Conservation (phyloP, 495 filamentous ascomycete genomes). For the Neurospora intermedia region DNA sequence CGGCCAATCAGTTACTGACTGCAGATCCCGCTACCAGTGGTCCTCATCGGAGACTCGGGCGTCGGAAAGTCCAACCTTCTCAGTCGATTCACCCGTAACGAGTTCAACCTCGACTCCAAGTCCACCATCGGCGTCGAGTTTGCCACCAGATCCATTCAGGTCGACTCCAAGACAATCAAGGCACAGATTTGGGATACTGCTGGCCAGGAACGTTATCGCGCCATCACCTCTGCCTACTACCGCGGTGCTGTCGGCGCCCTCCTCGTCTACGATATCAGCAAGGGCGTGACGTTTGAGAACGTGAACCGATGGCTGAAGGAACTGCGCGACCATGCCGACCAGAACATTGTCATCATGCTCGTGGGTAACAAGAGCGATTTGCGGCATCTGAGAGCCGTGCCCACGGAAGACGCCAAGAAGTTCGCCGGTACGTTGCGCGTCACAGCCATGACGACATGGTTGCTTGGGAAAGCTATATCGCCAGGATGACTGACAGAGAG, state of each 20-base stretch:
- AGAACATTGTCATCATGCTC: slow-evolving; percentile 99
- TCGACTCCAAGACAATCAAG: slow-evolving; percentile 99
- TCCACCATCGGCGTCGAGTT: slow-evolving; percentile 99
- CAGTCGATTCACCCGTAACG: slow-evolving; percentile 98
- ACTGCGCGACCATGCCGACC: slow-evolving; percentile 93
- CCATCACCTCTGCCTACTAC: slow-evolving; percentile 98
- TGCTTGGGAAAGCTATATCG: background rate
- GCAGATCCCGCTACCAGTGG: slow-evolving; percentile 53
- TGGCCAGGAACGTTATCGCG: slow-evolving; percentile 96
- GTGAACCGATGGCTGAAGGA: slow-evolving; percentile 99
- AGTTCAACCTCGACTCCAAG: slow-evolving; percentile 99
- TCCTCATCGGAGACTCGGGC: slow-evolving; percentile 96
- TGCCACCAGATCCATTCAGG: slow-evolving; percentile 95
- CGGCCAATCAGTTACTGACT: background rate
- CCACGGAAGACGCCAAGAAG: slow-evolving; percentile 94
- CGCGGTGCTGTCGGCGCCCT: slow-evolving; percentile 94
- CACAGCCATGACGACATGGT: background rate
- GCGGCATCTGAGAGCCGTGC: slow-evolving; percentile 92
- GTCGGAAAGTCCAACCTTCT: slow-evolving; percentile 99
- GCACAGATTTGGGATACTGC: slow-evolving; percentile 99
- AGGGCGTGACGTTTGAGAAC: slow-evolving; percentile 98
- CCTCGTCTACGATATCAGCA: slow-evolving; percentile 98
- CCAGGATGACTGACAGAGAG: slow-evolving; percentile 6
- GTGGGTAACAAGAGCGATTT: slow-evolving; percentile 99
- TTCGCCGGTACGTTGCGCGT: slow-evolving; percentile 72